These are phyloP conservation scores for Scheffersomyces stipitis DNA, from an alignment of 805 yeast species.

Conservation along the genomic window DNA sequence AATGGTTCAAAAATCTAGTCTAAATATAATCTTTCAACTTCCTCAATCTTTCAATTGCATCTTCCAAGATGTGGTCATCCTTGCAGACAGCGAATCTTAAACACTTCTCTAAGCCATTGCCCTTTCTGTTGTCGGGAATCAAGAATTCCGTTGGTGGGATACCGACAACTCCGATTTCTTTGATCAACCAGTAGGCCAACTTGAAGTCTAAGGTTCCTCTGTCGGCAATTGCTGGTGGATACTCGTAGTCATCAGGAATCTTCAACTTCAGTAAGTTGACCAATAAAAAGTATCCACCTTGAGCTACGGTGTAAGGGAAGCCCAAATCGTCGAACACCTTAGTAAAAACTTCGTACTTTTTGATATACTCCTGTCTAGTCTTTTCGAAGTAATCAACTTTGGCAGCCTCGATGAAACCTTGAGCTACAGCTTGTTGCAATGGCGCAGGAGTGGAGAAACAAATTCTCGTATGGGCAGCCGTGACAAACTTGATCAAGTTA, in stretches of 20 bases:
- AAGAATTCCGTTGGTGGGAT: slow-evolving; percentile 98
- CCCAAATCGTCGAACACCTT: slow-evolving; percentile 81
- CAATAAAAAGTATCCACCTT: slow-evolving; percentile 90
- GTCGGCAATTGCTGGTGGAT: slow-evolving; percentile 64
- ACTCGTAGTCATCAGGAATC: slow-evolving; percentile 69
- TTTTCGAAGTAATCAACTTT: slow-evolving; percentile 64
- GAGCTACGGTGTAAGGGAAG: slow-evolving; percentile 85
- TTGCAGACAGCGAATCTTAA: slow-evolving; percentile 96
- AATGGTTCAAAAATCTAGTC: no score
- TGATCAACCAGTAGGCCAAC: slow-evolving; percentile 89
- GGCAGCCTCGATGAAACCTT: slow-evolving; percentile 65
- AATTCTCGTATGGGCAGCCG: slow-evolving; percentile 91
- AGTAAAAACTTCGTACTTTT: slow-evolving; percentile 73
- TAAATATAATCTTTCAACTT: slow-evolving; percentile 62
- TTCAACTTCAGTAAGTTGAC: slow-evolving; percentile 84
- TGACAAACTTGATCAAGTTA: slow-evolving; percentile 76
- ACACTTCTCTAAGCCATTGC: slow-evolving; percentile 75
- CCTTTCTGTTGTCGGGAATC: slow-evolving; percentile 57
- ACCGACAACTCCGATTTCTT: slow-evolving; percentile 90
- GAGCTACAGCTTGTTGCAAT: slow-evolving; percentile 86
- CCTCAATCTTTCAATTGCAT: slow-evolving; percentile 75
- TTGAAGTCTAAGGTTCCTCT: slow-evolving; percentile 81
- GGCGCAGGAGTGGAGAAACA: slow-evolving; percentile 92
- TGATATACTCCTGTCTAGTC: slow-evolving; percentile 65
- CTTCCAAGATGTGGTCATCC: slow-evolving; percentile 75